Evolutionary conservation across 2,329 filamentous ascomycete genomes (phyloP).

Genomic region (Apiospora arundinis): DNA sequence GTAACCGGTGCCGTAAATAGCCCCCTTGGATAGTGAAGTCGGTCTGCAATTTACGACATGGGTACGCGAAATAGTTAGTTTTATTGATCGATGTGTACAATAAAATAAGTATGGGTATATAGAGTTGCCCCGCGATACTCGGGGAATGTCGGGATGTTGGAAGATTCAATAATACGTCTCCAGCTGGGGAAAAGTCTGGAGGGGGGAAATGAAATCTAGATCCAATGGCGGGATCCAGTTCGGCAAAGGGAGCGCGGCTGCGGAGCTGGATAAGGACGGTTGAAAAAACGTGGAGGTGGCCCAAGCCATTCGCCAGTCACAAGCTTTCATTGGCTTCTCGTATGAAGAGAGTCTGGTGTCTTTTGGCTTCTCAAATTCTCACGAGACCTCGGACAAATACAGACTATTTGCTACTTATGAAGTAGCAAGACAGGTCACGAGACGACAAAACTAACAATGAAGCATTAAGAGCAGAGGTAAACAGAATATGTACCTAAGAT

Average conservation of each 20-base stretch:
- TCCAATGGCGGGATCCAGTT: conserved; percentile 7
- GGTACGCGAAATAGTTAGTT: not conserved
- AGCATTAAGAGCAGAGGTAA: not conserved
- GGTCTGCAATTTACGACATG: not conserved
- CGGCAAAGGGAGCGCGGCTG: conserved; percentile 13
- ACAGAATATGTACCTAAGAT: too few relatives aligned
- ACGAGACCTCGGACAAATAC: not conserved
- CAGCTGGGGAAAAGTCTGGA: conserved; percentile 11
- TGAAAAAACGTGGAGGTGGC: conserved; percentile 12
- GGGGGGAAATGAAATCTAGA: not conserved
- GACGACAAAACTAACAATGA: not conserved
- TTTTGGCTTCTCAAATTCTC: not conserved
- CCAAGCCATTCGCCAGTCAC: not conserved
- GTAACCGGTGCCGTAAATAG: not conserved
- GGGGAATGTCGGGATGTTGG: conserved; percentile 5
- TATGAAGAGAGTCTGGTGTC: not conserved
- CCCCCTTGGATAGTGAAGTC: not conserved
- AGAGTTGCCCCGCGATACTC: not conserved
- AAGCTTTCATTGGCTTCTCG: not conserved
- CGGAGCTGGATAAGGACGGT: conserved; percentile 4
- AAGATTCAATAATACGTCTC: not conserved
- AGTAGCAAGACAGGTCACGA: not conserved
- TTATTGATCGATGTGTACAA: not conserved
- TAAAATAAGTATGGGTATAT: not conserved
- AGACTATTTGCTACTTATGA: not conserved